phyloP scores from a whole-genome alignment of 1,139 yeast genomes.

The Taphrina wiesneri region DNA sequence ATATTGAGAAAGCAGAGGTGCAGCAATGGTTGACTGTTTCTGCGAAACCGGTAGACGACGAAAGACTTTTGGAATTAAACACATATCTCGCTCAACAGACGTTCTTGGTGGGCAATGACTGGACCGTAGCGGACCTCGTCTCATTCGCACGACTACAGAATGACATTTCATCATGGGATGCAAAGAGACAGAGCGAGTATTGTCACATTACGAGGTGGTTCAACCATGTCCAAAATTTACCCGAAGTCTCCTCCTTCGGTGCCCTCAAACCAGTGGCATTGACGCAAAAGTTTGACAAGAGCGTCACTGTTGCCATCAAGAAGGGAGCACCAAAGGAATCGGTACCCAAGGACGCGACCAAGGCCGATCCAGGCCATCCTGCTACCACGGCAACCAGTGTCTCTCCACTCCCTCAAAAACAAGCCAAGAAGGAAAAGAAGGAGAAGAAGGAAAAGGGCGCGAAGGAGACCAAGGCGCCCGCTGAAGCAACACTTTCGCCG shows the following conservation, averaged over 20 bases:
- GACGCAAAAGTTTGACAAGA: constrained; percentile 7
- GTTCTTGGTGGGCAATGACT: constrained; percentile 45
- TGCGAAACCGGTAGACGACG: constrained; percentile 58
- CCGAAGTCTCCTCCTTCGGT: constrained; percentile 4
- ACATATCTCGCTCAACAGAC: constrained; percentile 25
- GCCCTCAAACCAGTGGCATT: background rate
- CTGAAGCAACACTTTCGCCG: constrained; percentile 49
- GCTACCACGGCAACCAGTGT: constrained; percentile 26
- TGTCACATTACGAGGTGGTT: constrained; percentile 94
- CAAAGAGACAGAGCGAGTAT: constrained; percentile 54
- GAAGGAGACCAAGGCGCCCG: constrained; percentile 8
- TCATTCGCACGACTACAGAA: constrained; percentile 68
- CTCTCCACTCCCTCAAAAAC: constrained; percentile 15
- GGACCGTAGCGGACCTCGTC: constrained; percentile 62
- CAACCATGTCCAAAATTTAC: constrained; percentile 69
- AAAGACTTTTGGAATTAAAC: constrained; percentile 42
- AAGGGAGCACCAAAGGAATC: constrained; percentile 27
- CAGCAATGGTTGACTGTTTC: constrained; percentile 81
- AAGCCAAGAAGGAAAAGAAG: constrained; percentile 66
- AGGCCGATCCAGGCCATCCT: constrained; percentile 11
- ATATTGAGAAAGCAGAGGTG: constrained; percentile 62
- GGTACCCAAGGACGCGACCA: constrained; percentile 25
- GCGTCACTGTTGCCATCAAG: constrained; percentile 29
- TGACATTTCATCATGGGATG: constrained; percentile 58
- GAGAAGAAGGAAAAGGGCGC: constrained; percentile 47